Conservation (phyloP, 345 rosid genomes). For the Boechera stricta region DNA sequence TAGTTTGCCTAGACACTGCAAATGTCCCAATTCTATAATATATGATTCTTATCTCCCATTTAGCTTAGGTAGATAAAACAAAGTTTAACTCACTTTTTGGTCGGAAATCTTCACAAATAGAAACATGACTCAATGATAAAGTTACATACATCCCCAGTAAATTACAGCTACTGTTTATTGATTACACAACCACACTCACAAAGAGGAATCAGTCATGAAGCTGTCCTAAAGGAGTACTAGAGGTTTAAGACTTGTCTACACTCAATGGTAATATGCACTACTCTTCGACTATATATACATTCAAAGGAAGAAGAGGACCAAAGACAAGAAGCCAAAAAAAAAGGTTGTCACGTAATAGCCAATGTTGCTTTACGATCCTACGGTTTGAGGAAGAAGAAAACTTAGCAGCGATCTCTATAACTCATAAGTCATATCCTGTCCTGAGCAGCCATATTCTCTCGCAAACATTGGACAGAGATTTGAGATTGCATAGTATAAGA, state of each 20-base stretch:
- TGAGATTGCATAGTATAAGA: slow-evolving; percentile 82
- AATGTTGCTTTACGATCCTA: not conserved
- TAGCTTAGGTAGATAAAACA: not conserved
- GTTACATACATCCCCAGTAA: not conserved
- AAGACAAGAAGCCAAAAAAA: not conserved
- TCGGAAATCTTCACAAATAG: not conserved
- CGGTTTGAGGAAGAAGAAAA: not conserved
- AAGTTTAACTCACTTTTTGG: not conserved
- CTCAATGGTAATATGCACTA: not conserved
- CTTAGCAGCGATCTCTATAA: slow-evolving; percentile 37
- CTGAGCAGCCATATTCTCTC: slow-evolving; percentile 81
- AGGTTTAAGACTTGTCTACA: slow-evolving; percentile 11
- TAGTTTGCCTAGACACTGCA: not conserved
- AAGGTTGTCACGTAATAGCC: not conserved
- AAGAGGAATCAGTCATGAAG: slow-evolving; percentile 10
- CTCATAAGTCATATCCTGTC: slow-evolving; percentile 47
- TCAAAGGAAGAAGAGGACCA: not conserved
- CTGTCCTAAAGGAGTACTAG: slow-evolving; percentile 8
- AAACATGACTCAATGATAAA: too few species aligned
- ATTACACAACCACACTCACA: slow-evolving; percentile 19
- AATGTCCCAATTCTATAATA: not conserved
- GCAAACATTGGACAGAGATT: slow-evolving; percentile 80
- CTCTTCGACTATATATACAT: slow-evolving; percentile 28
- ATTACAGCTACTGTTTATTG: not conserved
- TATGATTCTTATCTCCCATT: not conserved